Evolutionary conservation across 1,284 basidiomycete genomes (phyloP).

Genomic region (Ustilago tritici): DNA sequence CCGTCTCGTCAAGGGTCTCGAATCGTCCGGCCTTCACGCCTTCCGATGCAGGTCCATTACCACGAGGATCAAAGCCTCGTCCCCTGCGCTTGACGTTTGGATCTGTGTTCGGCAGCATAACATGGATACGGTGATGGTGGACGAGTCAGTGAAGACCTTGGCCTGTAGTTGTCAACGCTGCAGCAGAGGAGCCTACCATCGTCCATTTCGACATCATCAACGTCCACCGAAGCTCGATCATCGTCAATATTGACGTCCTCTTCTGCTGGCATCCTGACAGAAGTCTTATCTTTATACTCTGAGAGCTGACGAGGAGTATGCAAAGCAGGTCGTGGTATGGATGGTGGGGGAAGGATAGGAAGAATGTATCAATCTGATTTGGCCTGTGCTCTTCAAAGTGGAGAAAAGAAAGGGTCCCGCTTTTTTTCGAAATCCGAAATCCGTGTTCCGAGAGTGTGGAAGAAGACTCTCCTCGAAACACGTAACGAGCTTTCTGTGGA

Average conservation of each 20-base stretch:
- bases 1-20: conserved; percentile 42
- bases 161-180: background rate
- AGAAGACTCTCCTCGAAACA: background rate
- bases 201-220: conserved; percentile 56
- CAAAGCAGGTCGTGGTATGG: background rate
- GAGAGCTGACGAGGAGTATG: background rate
- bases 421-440: conserved; percentile 3
- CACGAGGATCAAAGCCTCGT: conserved; percentile 68
- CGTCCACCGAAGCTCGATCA: conserved; percentile 8
- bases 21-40: conserved; percentile 50
- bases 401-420: conserved; percentile 37
- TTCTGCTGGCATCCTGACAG: conserved; percentile 15
- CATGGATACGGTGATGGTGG: background rate
- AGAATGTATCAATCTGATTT: background rate
- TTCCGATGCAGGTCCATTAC: conserved; percentile 55
- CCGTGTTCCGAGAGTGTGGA: conserved; percentile 29
- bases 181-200: conserved; percentile 39
- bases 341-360: background rate
- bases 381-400: conserved; percentile 15
- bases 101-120: conserved; percentile 30
- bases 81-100: conserved; percentile 70
- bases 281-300: background rate
- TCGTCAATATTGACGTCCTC: conserved; percentile 26
- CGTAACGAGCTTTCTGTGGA: background rate
- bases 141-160: background rate